Evolutionary conservation across 129 eudicot species (phyloP).

Genomic region (Pseudognaphalium luteoalbum): DNA sequence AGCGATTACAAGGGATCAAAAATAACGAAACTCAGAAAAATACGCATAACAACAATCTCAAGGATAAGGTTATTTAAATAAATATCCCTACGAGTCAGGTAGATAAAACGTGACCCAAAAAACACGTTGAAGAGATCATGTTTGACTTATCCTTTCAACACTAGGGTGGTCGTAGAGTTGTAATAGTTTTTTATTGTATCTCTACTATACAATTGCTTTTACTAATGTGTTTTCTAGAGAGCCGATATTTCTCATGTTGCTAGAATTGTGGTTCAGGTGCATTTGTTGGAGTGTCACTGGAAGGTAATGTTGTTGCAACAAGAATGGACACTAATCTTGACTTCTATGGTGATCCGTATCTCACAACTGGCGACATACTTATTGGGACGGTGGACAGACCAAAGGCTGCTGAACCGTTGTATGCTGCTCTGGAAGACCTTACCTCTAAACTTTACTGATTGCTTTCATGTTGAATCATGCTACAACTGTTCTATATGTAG

Average conservation of each 20-base stretch:
- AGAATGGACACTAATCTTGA: conserved; percentile 88
- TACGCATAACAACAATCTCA: no score
- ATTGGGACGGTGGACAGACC: conserved; percentile 91
- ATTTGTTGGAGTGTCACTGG: conserved; percentile 93
- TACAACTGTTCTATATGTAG: conserved; percentile 16
- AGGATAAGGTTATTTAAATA: no score
- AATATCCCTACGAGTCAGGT: no score
- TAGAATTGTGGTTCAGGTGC: conserved; percentile 59
- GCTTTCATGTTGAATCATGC: not conserved
- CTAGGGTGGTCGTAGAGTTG: not conserved
- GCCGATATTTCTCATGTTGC: not conserved
- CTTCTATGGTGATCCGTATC: conserved; percentile 95
- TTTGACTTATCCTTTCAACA: not conserved
- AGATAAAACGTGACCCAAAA: not conserved
- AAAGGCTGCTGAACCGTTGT: conserved; percentile 90
- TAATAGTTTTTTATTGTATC: not conserved
- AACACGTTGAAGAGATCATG: not conserved
- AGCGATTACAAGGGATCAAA: no score
- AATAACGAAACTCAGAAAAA: no score
- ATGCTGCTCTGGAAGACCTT: conserved; percentile 72
- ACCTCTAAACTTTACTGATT: conserved; percentile 41
- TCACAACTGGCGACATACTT: conserved; percentile 78
- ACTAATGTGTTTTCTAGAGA: not conserved
- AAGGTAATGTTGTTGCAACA: conserved; percentile 84
- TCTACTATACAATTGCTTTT: not conserved